Evolutionary conservation across 1,284 basidiomycete genomes (phyloP).

Genomic region (Ceratobasidium sp.): DNA sequence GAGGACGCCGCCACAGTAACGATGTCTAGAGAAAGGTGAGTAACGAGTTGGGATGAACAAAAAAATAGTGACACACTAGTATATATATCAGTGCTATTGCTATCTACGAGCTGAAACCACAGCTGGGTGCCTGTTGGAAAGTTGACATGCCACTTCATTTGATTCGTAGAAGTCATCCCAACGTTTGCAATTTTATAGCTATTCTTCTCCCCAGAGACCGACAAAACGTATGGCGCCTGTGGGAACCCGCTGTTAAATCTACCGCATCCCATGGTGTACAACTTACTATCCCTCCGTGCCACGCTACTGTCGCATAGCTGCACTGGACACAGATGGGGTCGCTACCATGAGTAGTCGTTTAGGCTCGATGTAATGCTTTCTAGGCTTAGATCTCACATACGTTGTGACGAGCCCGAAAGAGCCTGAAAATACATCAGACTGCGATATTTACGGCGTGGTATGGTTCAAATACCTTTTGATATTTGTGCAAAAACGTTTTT

Average conservation of each 20-base stretch:
- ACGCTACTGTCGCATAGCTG: conserved; percentile 18
- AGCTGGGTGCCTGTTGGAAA: conserved; percentile 31
- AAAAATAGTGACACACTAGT: conserved; percentile 3
- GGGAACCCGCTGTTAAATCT: background rate
- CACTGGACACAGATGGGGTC: conserved; percentile 28
- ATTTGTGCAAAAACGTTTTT: background rate
- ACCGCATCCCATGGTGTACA: background rate
- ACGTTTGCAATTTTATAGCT: conserved; percentile 28
- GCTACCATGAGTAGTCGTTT: background rate
- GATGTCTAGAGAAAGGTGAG: conserved; percentile 10
- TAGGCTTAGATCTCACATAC: background rate
- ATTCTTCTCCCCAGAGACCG: conserved; percentile 19
- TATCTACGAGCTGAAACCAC: conserved; percentile 26
- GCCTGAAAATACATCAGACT: background rate
- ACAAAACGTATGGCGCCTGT: conserved; percentile 19
- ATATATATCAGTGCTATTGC: conserved; percentile 23
- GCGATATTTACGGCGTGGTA: background rate
- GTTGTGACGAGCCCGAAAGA: conserved; percentile 28
- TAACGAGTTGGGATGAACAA: background rate
- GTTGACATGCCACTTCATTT: conserved; percentile 39
- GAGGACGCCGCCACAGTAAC: conserved; percentile 13
- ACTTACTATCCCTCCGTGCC: conserved; percentile 29
- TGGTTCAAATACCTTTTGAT: conserved; percentile 4
- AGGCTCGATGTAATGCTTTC: background rate
- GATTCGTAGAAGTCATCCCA: conserved; percentile 14